Percentiles rank a stretch among this genome's conserved stretches.
Evolutionary conservation across 2,329 filamentous ascomycete species (phyloP).

Genomic region (Ophiostoma triangulosporum): DNA sequence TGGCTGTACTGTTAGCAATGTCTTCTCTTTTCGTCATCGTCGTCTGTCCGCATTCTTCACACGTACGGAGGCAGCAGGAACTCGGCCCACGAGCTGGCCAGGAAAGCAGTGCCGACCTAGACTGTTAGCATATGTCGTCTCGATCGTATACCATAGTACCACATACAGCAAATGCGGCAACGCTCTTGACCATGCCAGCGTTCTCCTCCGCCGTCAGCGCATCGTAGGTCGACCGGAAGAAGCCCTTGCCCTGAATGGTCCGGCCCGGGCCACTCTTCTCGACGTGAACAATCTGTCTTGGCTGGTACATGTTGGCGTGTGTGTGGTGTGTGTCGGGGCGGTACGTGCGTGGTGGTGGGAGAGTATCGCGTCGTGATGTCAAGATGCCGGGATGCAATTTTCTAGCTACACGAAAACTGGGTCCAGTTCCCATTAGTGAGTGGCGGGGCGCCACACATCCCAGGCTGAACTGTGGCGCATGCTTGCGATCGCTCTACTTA

Average conservation of each 20-base stretch:
- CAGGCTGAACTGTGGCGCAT: background rate
- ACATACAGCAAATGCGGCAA: conserved; percentile 43
- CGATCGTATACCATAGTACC: background rate
- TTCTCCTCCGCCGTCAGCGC: conserved; percentile 49
- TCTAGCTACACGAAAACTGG: background rate
- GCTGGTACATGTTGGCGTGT: conserved; percentile 33
- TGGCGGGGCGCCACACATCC: background rate
- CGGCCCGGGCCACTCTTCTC: conserved; percentile 31
- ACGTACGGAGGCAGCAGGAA: conserved; percentile 38
- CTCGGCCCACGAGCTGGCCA: conserved; percentile 46
- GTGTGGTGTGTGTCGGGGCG: background rate
- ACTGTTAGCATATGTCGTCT: background rate
- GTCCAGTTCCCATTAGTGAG: background rate
- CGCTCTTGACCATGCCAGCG: conserved; percentile 46
- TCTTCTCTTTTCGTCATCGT: no score
- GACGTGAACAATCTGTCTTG: conserved; percentile 43
- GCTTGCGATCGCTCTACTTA: no score
- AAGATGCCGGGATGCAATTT: conserved; percentile 6
- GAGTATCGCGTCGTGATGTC: background rate
- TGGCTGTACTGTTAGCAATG: background rate
- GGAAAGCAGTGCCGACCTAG: conserved; percentile 44
- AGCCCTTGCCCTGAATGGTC: conserved; percentile 33
- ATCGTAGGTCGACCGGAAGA: conserved; percentile 40
- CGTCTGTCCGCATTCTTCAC: background rate
- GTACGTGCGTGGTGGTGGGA: background rate